Evolutionary conservation across 2,329 filamentous ascomycete species (phyloP).

Genomic region (Claviceps fusiformis): DNA sequence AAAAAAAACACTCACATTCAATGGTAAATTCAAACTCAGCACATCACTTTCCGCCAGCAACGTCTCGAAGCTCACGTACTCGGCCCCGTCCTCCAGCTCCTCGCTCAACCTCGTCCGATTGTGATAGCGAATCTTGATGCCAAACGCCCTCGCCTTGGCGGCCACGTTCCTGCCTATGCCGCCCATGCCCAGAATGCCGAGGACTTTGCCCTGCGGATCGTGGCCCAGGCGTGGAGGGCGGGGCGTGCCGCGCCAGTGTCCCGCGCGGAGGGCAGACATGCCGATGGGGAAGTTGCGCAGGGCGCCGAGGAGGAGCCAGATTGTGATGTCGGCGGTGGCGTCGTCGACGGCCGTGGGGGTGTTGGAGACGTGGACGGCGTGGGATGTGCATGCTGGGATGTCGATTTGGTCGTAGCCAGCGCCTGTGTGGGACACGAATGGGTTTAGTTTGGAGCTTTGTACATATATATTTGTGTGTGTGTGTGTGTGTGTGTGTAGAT

Average conservation of each 20-base stretch:
- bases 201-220: constrained; percentile 63
- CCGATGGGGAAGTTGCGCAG: constrained; percentile 58
- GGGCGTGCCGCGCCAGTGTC: constrained; percentile 51
- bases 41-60: constrained; percentile 59
- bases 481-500: too few species aligned
- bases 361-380: constrained; percentile 60
- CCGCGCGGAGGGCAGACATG: constrained; percentile 51
- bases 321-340: constrained; percentile 66
- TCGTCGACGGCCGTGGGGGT: constrained; percentile 71
- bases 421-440: constrained; percentile 27
- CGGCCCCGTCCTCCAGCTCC: constrained; percentile 42
- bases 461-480: too few species aligned
- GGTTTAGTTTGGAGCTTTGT: neutral
- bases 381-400: constrained; percentile 54
- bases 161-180: constrained; percentile 70
- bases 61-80: constrained; percentile 62
- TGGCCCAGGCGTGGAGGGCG: constrained; percentile 47
- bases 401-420: constrained; percentile 81
- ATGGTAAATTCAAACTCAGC: constrained; percentile 63
- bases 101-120: constrained; percentile 51
- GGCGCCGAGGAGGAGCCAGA: constrained; percentile 72
- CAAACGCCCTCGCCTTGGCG: constrained; percentile 60
- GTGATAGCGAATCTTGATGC: constrained; percentile 62
- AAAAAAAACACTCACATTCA: constrained; percentile 49
- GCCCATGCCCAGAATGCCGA: constrained; percentile 78